Percentiles rank a stretch among this genome's conserved stretches.
Evolutionary conservation across 495 filamentous ascomycete species (phyloP).

Genomic region (Annulohypoxylon maeteangense): DNA sequence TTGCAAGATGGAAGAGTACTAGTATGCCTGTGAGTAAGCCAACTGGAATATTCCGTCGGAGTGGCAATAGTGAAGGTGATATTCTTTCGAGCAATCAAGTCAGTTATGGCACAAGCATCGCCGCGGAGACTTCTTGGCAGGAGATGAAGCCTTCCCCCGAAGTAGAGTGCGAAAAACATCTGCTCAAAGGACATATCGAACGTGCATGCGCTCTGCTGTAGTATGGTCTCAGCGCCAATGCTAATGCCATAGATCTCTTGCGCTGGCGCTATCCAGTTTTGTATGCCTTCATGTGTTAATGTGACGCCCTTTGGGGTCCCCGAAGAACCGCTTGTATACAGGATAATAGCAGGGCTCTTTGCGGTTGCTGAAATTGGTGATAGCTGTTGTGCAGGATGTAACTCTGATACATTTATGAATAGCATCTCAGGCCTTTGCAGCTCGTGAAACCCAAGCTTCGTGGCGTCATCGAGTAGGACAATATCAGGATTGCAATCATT

Average conservation of each 20-base stretch:
- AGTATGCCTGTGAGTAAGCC: constrained; percentile 30
- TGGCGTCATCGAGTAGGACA: not conserved
- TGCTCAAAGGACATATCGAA: constrained; percentile 50
- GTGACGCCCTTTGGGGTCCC: not conserved
- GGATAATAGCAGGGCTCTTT: not conserved
- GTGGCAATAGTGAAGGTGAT: constrained; percentile 44
- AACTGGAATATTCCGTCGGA: constrained; percentile 43
- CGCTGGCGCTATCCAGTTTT: constrained; percentile 30
- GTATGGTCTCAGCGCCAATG: constrained; percentile 27
- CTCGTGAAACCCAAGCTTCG: not conserved
- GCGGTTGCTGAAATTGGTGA: not conserved
- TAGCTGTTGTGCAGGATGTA: not conserved
- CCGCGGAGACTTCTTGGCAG: constrained; percentile 28
- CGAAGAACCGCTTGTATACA: constrained; percentile 2
- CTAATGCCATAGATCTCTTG: constrained; percentile 19
- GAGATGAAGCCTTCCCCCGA: constrained; percentile 43
- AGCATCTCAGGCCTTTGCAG: not conserved
- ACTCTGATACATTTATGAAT: not conserved
- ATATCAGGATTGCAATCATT: constrained; percentile 17
- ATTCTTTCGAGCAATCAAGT: constrained; percentile 27
- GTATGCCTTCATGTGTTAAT: constrained; percentile 44
- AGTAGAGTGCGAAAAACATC: constrained; percentile 41
- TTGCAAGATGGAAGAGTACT: not conserved
- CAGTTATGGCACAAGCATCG: constrained; percentile 38
- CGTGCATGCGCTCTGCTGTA: constrained; percentile 45